phyloP scores from a whole-genome alignment of 345 rosid genomes.

The Linum tenue region DNA sequence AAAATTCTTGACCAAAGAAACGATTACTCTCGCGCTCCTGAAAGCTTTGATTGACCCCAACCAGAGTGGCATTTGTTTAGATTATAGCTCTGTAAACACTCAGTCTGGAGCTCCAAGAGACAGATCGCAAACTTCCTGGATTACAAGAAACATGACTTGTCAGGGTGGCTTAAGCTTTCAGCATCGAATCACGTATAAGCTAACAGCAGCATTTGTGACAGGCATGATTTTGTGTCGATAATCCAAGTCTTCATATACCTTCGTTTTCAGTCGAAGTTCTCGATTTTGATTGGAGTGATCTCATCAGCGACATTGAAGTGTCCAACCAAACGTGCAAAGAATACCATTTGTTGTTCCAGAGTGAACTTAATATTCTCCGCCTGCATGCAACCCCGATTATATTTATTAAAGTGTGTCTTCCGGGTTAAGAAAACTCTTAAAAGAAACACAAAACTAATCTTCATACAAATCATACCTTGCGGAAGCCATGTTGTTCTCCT shows the following conservation, averaged over 20 bases:
- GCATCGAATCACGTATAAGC: background rate
- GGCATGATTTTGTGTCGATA: background rate
- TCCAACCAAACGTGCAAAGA: slow-evolving; percentile 71
- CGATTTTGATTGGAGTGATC: slow-evolving; percentile 58
- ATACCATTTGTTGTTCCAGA: slow-evolving; percentile 83
- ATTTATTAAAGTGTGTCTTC: background rate
- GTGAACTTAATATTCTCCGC: slow-evolving; percentile 91
- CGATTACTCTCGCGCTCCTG: background rate
- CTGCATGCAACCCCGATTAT: slow-evolving; percentile 28
- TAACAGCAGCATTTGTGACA: background rate
- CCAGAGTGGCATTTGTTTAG: background rate
- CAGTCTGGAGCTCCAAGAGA: background rate
- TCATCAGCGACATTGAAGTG: slow-evolving; percentile 66
- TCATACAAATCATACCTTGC: slow-evolving; percentile 45
- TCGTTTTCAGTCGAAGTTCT: slow-evolving; percentile 51
- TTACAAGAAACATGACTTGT: background rate
- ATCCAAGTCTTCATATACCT: background rate
- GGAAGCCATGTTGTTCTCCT: slow-evolving; percentile 94
- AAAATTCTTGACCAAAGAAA: background rate
- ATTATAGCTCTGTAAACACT: background rate
- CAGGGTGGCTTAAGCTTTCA: background rate
- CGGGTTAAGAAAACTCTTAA: background rate
- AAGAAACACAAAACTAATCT: background rate
- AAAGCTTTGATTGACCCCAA: background rate
- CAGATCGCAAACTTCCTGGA: background rate